Evolutionary conservation across 1,284 basidiomycete species (phyloP).

Genomic region (Tilletia horrida): DNA sequence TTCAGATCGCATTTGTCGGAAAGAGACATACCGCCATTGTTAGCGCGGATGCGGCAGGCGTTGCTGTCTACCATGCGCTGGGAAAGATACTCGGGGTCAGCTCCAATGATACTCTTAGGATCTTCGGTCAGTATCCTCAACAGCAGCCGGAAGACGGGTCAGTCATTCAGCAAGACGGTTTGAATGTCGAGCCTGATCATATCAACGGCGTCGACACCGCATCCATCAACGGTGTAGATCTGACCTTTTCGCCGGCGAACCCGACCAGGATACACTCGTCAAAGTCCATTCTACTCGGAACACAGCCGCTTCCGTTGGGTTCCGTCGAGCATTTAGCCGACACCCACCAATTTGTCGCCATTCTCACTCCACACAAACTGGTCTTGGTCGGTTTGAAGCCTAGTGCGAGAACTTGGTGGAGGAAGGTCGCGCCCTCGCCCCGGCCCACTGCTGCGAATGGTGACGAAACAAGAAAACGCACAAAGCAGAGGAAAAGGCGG

Average conservation of each 20-base stretch:
- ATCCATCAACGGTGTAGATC: slow-evolving; percentile 2
- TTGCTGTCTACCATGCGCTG: slow-evolving; percentile 91
- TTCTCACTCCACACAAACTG: slow-evolving; percentile 84
- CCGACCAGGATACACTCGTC: background rate
- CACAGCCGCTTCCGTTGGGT: slow-evolving; percentile 79
- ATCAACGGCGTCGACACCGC: slow-evolving; percentile 21
- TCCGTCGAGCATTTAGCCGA: slow-evolving; percentile 73
- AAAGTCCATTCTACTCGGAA: slow-evolving; percentile 66
- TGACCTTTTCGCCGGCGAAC: background rate
- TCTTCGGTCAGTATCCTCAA: slow-evolving; percentile 75
- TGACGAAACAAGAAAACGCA: too few relatives aligned
- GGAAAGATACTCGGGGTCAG: slow-evolving; percentile 94
- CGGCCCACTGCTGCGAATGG: background rate
- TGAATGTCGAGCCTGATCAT: slow-evolving; percentile 14
- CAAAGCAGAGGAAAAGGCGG: too few relatives aligned
- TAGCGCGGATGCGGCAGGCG: slow-evolving; percentile 81
- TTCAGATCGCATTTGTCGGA: slow-evolving; percentile 85
- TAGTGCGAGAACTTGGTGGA: slow-evolving; percentile 80
- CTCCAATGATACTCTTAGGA: slow-evolving; percentile 86
- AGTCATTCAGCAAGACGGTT: slow-evolving; percentile 14
- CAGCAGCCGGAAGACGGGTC: slow-evolving; percentile 21
- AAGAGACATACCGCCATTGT: slow-evolving; percentile 89
- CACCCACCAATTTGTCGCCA: slow-evolving; percentile 74
- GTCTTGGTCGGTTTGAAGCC: slow-evolving; percentile 92
- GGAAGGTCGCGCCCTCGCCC: slow-evolving; percentile 23